Base-by-base conservation (phyloP, 495 filamentous ascomycete species). In the Hypoxylon subgilvum region DNA sequence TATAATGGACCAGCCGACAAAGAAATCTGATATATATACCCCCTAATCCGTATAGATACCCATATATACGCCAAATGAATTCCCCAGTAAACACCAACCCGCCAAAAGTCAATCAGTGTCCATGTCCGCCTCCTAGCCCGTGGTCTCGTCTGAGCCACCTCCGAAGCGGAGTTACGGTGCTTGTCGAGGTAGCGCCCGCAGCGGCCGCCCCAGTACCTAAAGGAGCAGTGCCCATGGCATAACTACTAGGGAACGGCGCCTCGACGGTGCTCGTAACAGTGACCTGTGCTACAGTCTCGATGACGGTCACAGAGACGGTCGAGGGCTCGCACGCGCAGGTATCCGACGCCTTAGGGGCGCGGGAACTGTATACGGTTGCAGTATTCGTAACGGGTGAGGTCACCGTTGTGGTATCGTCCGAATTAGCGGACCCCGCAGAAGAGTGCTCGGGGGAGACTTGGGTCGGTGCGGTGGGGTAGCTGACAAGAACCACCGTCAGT, bases 251-350 rank as follows among this genome's bases (percentile, higher is more conserved):
- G 43, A 53, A 63, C 9, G 65, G 61, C 22, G 67, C 64, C 42
- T 69, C 48, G 12, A 67, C 60, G 5, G 63, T 69, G 43, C 47
- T 62, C 13, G 67, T 69, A 10, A 44, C 38, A 6, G 58, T 57
- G 6, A 57, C 53, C 19, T 14, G 39, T 16, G 50, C 50, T 12
- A 36, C 50, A 16, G 63, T 66, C 17, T 52, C 21, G 3, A 48
- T 60, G 2, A 70, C 62, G n/a, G 68, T 72, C 18, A 67, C 63
- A 41, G 65, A 66, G 16, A 72, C 51, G 4, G 68, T 71, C 31
- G 58, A 30, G 40, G 56, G 25, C 1, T 56, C 61, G 34, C 61
- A 65, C 13, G 35, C 38, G 8, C 61, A 65, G 44, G 43, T 51
- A 31, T 14, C 30, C 6, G 45, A 21, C 31, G 16, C n/a, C 19